Conservation (phyloP, 202 grass and related monocot species). For the Panicum virgatum region DNA sequence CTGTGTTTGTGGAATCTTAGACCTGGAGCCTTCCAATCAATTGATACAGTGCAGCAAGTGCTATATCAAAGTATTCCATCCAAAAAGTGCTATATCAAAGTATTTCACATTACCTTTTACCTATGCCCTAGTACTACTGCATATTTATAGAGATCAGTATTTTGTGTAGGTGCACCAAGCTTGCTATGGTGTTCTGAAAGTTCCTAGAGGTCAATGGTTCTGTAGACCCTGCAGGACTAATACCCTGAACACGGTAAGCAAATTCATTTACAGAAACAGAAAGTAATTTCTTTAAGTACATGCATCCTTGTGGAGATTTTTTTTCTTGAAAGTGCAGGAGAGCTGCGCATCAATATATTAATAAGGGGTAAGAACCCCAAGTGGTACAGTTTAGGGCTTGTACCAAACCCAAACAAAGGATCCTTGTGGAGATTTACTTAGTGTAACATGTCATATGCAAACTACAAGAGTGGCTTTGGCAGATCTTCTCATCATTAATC, state of each 20-base stretch:
- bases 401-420: too few relatives aligned
- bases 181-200: conserved; percentile 91
- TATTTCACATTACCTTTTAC: conserved; percentile 41
- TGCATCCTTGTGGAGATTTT: neutral
- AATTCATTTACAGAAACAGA: conserved; percentile 29
- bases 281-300: neutral
- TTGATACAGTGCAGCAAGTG: conserved; percentile 79
- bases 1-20: conserved; percentile 85
- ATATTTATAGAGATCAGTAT: conserved; percentile 42
- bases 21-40: conserved; percentile 68
- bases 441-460: neutral
- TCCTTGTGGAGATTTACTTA: neutral
- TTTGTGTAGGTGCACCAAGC: conserved; percentile 90
- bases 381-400: too few relatives aligned
- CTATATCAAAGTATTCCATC: conserved; percentile 63
- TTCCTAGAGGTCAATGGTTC: conserved; percentile 79
- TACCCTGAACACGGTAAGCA: conserved; percentile 59
- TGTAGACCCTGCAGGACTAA: conserved; percentile 85
- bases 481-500: conserved; percentile 32
- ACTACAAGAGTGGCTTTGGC: neutral
- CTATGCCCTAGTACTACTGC: conserved; percentile 22
- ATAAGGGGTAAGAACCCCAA: too few relatives aligned
- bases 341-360: too few relatives aligned
- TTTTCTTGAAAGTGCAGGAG: too few relatives aligned
- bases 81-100: conserved; percentile 71